These are phyloP conservation scores for Alternaria arborescens DNA, from an alignment of 2,329 filamentous ascomycete species.

Conservation along the genomic window DNA sequence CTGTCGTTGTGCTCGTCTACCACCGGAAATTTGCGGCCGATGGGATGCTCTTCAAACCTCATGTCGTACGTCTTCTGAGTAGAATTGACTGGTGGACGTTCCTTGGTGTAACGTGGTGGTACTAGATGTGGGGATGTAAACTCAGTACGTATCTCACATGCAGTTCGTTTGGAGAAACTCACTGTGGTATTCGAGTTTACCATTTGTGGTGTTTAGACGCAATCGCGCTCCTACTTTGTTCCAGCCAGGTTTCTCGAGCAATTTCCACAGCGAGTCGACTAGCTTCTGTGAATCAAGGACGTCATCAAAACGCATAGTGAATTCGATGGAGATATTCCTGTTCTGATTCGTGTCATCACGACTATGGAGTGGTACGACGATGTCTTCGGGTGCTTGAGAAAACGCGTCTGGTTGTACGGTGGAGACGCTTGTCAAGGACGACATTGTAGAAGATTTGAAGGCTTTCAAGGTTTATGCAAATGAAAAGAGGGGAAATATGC, in stretches of 20 bases:
- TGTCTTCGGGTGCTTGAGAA: conserved; percentile 29
- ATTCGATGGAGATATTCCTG: conserved; percentile 19
- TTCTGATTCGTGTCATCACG: conserved; percentile 22
- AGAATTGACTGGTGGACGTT: conserved; percentile 55
- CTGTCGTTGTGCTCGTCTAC: conserved; percentile 7
- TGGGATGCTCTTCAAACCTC: conserved; percentile 54
- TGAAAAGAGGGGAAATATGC: not conserved
- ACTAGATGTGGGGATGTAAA: conserved; percentile 17
- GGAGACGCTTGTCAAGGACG: conserved; percentile 15
- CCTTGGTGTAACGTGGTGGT: conserved; percentile 46
- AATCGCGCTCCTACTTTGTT: conserved; percentile 58
- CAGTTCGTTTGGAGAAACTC: too few relatives aligned
- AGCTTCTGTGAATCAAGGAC: conserved; percentile 57
- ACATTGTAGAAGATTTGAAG: conserved; percentile 6
- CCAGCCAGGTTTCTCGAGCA: conserved; percentile 58
- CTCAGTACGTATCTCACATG: too few relatives aligned
- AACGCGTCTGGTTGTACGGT: not conserved
- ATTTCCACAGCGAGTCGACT: conserved; percentile 43
- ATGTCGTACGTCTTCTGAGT: conserved; percentile 50
- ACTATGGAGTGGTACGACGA: conserved; percentile 28
- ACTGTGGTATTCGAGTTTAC: conserved; percentile 53
- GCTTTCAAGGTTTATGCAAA: not conserved
- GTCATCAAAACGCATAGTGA: conserved; percentile 56
- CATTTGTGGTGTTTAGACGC: conserved; percentile 45
- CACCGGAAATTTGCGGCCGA: conserved; percentile 51